Conservation (phyloP, 441 rosid genomes). For the Arabidopsis hybrid region DNA sequence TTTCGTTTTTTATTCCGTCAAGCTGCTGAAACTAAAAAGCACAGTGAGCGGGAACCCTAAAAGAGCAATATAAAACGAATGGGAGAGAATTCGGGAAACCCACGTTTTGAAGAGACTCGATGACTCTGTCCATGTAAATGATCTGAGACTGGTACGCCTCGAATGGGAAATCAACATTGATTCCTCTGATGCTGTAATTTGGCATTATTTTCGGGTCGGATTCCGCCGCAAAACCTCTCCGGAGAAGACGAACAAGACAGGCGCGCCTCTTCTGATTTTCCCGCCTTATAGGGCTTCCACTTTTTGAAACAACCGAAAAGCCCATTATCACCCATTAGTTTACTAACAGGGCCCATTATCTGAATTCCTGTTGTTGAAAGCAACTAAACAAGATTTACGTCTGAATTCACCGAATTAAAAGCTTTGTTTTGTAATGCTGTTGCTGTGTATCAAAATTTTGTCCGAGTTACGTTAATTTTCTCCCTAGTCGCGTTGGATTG, state of each 20-base stretch:
- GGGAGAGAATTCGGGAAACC: constrained; percentile 38
- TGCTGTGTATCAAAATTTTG: neutral
- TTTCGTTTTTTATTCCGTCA: too few species aligned
- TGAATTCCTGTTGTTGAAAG: too few species aligned
- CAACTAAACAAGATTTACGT: too few species aligned
- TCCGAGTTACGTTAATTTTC: neutral
- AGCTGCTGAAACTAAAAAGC: too few species aligned
- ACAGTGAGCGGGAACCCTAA: too few species aligned
- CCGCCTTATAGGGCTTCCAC: constrained; percentile 39
- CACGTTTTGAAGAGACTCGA: constrained; percentile 85
- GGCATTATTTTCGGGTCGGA: constrained; percentile 61
- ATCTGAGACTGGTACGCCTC: constrained; percentile 93
- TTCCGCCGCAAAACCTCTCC: neutral
- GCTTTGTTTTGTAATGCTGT: neutral
- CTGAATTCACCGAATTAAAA: too few species aligned
- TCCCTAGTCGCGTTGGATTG: neutral
- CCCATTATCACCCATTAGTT: constrained; percentile 14
- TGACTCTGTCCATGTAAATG: constrained; percentile 93
- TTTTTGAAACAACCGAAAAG: constrained; percentile 20
- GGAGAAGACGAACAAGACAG: constrained; percentile 1
- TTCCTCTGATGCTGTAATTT: constrained; percentile 75
- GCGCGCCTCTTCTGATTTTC: constrained; percentile 31
- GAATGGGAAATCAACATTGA: constrained; percentile 93
- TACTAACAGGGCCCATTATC: constrained; percentile 11
- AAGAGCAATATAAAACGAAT: too few species aligned